These are phyloP conservation scores for Talaromyces albobiverticillius DNA, from an alignment of 2,329 filamentous ascomycete species.

Conservation along the genomic window DNA sequence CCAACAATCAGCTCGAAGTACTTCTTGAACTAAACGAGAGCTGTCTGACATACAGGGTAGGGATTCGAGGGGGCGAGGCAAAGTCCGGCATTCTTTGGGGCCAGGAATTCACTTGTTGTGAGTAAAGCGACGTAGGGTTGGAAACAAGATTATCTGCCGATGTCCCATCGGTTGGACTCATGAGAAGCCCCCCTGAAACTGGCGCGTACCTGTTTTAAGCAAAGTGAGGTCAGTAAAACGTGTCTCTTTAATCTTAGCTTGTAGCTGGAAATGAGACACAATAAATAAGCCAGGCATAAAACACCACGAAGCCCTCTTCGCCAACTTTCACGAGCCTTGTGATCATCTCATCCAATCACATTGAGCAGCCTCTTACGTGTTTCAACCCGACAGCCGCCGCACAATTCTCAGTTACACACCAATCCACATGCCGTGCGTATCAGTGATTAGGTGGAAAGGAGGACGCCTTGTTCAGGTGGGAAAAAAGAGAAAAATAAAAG, in stretches of 20 bases:
- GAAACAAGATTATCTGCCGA: slow-evolving; percentile 32
- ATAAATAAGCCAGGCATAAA: neutral
- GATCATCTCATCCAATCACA: neutral
- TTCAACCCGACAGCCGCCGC: neutral
- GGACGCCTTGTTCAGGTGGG: no score
- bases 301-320: slow-evolving; percentile 24
- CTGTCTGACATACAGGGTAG: slow-evolving; percentile 36
- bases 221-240: slow-evolving; percentile 6
- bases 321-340: slow-evolving; percentile 8
- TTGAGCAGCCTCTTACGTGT: neutral
- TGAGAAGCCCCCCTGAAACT: slow-evolving; percentile 47
- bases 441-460: neutral
- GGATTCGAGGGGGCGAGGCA: slow-evolving; percentile 29
- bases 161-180: slow-evolving; percentile 36
- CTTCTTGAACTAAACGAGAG: neutral
- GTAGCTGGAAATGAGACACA: neutral
- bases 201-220: slow-evolving; percentile 48
- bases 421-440: neutral
- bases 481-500: slow-evolving; percentile 2
- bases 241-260: neutral
- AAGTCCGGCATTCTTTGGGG: slow-evolving; percentile 39
- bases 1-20: neutral
- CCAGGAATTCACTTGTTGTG: slow-evolving; percentile 31
- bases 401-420: neutral
- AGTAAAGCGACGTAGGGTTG: slow-evolving; percentile 30